phyloP scores from a whole-genome alignment of 106 monocot species.

The Vanilla planifolia region DNA sequence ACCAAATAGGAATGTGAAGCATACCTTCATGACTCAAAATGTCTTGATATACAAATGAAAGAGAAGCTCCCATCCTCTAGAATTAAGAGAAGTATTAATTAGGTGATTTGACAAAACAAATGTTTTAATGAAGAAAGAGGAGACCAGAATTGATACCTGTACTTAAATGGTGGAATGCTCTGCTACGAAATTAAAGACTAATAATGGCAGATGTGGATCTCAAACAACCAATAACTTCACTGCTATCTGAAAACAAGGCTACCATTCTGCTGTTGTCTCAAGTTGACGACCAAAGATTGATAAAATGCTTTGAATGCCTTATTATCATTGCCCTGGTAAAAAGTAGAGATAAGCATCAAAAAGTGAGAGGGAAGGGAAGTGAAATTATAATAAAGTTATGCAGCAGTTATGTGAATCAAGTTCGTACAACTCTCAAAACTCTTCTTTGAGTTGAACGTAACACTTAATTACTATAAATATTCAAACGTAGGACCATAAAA shows the following conservation, averaged over 20 bases:
- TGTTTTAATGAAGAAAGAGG: not conserved
- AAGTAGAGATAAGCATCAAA: not conserved
- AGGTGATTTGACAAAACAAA: not conserved
- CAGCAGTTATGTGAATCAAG: too few species aligned
- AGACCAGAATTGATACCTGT: not conserved
- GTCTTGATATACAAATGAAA: not conserved
- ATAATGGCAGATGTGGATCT: not conserved
- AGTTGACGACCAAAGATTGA: slow-evolving; percentile 72
- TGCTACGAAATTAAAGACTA: not conserved
- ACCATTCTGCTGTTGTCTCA: slow-evolving; percentile 92
- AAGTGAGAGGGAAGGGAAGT: not conserved
- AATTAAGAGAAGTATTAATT: not conserved
- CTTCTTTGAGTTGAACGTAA: too few species aligned
- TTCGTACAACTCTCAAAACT: too few species aligned
- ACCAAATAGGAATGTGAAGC: too few species aligned
- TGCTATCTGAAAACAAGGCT: slow-evolving; percentile 93
- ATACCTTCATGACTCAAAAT: slow-evolving; percentile 2
- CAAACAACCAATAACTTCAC: not conserved
- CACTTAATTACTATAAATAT: too few species aligned
- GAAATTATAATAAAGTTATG: too few species aligned
- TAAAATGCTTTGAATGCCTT: slow-evolving; percentile 76
- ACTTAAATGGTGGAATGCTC: slow-evolving; percentile 4
- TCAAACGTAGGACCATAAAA: too few species aligned
- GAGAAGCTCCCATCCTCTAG: not conserved
- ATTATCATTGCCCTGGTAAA: slow-evolving; percentile 56